These are phyloP conservation scores for Globisporangium cystogenes DNA, from an alignment of 352 stramenopile genomes.

Conservation along the genomic window DNA sequence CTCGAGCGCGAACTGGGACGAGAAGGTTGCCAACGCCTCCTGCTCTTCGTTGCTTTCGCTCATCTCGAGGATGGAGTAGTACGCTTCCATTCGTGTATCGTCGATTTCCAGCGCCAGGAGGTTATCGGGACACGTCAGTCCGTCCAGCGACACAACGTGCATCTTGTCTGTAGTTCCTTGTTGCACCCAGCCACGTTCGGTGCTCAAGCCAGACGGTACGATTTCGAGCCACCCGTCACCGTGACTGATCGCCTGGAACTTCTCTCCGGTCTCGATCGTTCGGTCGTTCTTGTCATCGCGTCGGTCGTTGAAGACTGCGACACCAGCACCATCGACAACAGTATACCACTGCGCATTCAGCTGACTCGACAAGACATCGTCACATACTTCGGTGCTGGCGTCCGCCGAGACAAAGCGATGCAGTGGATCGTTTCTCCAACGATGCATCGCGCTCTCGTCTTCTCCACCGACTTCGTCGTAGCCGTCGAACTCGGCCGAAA, in stretches of 20 bases:
- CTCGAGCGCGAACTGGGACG: constrained; percentile 62
- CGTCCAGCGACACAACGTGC: constrained; percentile 15
- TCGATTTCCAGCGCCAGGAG: constrained; percentile 59
- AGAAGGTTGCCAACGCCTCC: constrained; percentile 45
- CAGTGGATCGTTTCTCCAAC: constrained; percentile 18
- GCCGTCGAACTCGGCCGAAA: constrained; percentile 42
- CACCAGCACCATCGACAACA: constrained; percentile 21
- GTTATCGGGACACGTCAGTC: constrained; percentile 35
- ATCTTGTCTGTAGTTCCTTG: constrained; percentile 34
- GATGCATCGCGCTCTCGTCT: constrained; percentile 1
- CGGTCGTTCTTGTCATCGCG: constrained; percentile 9
- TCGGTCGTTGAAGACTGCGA: constrained; percentile 21
- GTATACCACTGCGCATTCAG: constrained; percentile 12
- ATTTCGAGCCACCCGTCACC: constrained; percentile 32
- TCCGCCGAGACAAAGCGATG: constrained; percentile 20
- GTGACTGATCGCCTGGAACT: constrained; percentile 15
- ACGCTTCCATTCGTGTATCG: constrained; percentile 27
- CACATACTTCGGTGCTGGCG: neutral
- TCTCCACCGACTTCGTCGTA: constrained; percentile 25
- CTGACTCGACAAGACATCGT: too few species aligned
- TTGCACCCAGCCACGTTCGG: constrained; percentile 32
- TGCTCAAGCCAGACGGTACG: neutral
- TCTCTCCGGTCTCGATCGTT: constrained; percentile 16
- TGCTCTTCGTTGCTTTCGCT: constrained; percentile 56
- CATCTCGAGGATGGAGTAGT: constrained; percentile 40